These are phyloP conservation scores for Beauveria pseudobassiana DNA, from an alignment of 2,329 filamentous ascomycete genomes.

Conservation along the genomic window DNA sequence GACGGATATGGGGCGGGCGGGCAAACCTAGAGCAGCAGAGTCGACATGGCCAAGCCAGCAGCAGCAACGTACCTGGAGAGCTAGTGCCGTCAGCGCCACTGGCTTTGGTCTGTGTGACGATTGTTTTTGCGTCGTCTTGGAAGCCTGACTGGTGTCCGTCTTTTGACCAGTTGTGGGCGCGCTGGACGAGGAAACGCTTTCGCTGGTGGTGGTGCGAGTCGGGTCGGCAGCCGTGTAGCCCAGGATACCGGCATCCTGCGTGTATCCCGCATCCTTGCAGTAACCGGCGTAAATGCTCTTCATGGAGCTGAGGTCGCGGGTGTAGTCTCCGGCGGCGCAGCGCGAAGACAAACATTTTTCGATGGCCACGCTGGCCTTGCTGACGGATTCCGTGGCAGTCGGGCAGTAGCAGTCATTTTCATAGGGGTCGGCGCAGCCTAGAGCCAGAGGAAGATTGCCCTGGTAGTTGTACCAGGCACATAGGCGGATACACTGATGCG, in stretches of 20 bases:
- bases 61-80: constrained; percentile 23
- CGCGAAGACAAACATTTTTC: constrained; percentile 16
- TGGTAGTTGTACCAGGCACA: constrained; percentile 5
- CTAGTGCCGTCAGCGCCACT: constrained; percentile 16
- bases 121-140: constrained; percentile 16
- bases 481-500: background rate
- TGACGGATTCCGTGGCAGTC: constrained; percentile 16
- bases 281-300: constrained; percentile 21
- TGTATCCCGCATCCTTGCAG: constrained; percentile 21
- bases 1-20: background rate
- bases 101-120: constrained; percentile 20
- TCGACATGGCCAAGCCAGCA: constrained; percentile 13
- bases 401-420: constrained; percentile 22
- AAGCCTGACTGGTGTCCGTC: constrained; percentile 12
- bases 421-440: constrained; percentile 19
- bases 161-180: constrained; percentile 8
- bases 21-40: constrained; percentile 5
- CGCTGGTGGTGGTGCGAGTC: constrained; percentile 9
- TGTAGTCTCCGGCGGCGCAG: constrained; percentile 18
- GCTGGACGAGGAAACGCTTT: background rate
- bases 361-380: constrained; percentile 16
- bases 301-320: constrained; percentile 19
- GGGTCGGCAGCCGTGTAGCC: constrained; percentile 19
- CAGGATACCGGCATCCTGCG: constrained; percentile 18
- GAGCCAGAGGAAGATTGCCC: constrained; percentile 16